Evolutionary conservation across 352 stramenopile genomes (phyloP).

Genomic region (Aphanomyces euteiches): DNA sequence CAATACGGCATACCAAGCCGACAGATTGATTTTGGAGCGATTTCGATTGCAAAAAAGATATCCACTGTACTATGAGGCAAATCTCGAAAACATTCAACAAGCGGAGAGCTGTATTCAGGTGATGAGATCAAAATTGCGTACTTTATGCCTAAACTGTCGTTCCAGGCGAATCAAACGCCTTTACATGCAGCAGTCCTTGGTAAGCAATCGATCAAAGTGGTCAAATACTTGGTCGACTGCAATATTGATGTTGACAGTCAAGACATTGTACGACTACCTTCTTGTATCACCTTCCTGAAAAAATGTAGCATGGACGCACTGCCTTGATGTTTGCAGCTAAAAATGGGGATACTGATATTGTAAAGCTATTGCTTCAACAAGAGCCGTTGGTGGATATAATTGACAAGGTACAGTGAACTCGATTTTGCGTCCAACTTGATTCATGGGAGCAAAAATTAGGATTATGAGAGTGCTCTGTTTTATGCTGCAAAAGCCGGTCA

Average conservation of each 20-base stretch:
- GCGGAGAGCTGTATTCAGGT: neutral
- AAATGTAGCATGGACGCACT: conserved; percentile 2
- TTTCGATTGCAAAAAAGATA: conserved; percentile 8
- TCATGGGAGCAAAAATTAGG: neutral
- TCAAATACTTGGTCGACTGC: conserved; percentile 1
- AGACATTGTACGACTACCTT: neutral
- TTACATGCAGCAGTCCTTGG: neutral
- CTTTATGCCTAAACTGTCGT: neutral
- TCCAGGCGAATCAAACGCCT: conserved; percentile 4
- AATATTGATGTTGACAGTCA: conserved; percentile 16
- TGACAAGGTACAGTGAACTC: neutral
- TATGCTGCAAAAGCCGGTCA: conserved; percentile 8
- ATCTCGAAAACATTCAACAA: neutral
- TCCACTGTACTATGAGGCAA: conserved; percentile 12
- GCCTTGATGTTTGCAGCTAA: conserved; percentile 8
- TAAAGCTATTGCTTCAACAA: neutral
- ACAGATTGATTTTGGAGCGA: neutral
- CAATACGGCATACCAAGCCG: neutral
- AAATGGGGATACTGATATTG: neutral
- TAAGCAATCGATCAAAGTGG: neutral
- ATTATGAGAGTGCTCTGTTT: conserved; percentile 3
- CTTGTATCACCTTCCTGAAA: no score
- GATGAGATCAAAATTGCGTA: no score
- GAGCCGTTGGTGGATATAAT: conserved; percentile 1
- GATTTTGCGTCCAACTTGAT: no score